Evolutionary conservation across 495 filamentous ascomycete genomes (phyloP).

Genomic region (Terfezia claveryi): DNA sequence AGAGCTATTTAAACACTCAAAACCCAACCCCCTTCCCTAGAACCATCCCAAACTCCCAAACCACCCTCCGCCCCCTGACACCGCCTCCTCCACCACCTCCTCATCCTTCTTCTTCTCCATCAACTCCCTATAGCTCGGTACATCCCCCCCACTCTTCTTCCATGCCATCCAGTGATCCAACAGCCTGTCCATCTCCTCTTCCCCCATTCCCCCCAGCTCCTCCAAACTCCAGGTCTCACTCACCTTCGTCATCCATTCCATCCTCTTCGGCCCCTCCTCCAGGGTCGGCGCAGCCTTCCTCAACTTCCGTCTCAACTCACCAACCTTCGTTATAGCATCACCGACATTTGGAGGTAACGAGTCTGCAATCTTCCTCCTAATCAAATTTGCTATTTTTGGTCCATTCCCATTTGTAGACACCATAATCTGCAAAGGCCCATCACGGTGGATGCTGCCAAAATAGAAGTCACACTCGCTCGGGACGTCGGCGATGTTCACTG

Average conservation of each 20-base stretch:
- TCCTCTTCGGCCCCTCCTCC: conserved; percentile 65
- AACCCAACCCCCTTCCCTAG: too few relatives aligned
- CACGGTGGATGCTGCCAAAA: conserved; percentile 84
- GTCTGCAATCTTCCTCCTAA: conserved; percentile 61
- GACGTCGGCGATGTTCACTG: conserved; percentile 91
- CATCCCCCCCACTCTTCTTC: neutral
- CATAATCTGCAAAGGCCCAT: conserved; percentile 93
- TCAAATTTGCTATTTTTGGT: conserved; percentile 69
- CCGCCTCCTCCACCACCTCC: too few relatives aligned
- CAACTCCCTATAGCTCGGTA: too few relatives aligned
- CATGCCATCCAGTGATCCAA: conserved; percentile 18
- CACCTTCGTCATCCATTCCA: conserved; percentile 88
- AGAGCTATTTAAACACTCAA: too few relatives aligned
- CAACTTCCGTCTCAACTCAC: conserved; percentile 54
- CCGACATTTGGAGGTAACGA: conserved; percentile 56
- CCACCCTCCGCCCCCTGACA: too few relatives aligned
- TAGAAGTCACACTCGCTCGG: conserved; percentile 96
- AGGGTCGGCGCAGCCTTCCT: conserved; percentile 47
- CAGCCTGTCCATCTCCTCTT: conserved; percentile 62
- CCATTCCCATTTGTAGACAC: conserved; percentile 95
- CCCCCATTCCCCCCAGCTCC: conserved; percentile 64
- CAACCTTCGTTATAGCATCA: conserved; percentile 62
- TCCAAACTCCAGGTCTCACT: conserved; percentile 74
- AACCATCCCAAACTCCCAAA: too few relatives aligned
- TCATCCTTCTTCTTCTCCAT: too few relatives aligned